Conservation (phyloP, 805 yeast species). For the Kluyveromyces dobzhanskii region DNA sequence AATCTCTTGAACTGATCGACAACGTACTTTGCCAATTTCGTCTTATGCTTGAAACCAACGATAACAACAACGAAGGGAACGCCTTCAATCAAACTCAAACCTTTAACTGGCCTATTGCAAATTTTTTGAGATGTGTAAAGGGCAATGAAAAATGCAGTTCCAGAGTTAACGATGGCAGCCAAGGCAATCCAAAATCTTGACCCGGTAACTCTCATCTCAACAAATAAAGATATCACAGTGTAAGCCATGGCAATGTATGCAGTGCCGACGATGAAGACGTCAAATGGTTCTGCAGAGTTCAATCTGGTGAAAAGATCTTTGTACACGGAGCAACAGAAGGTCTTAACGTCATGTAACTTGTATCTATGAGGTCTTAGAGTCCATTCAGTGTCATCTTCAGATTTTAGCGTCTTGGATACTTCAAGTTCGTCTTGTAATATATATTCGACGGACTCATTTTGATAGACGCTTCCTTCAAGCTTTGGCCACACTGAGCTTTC, state of each 20-base stretch:
- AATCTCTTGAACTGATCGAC: slow-evolving; percentile 30
- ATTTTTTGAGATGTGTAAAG: slow-evolving; percentile 50
- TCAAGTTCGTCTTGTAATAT: slow-evolving; percentile 18
- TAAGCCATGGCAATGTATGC: slow-evolving; percentile 88
- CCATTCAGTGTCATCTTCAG: slow-evolving; percentile 46
- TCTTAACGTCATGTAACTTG: slow-evolving; percentile 48
- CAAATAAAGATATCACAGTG: slow-evolving; percentile 64
- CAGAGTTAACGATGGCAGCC: slow-evolving; percentile 68
- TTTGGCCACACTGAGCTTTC: slow-evolving; percentile 10
- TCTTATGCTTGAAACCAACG: slow-evolving; percentile 84
- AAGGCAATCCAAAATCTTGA: slow-evolving; percentile 84
- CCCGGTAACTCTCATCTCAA: slow-evolving; percentile 58
- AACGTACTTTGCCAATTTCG: slow-evolving; percentile 58
- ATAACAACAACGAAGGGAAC: slow-evolving; percentile 88
- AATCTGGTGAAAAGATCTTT: slow-evolving; percentile 38
- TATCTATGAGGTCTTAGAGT: slow-evolving; percentile 47
- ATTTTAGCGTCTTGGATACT: slow-evolving; percentile 14
- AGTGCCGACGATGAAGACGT: slow-evolving; percentile 64
- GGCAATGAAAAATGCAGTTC: slow-evolving; percentile 79
- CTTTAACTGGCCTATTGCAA: slow-evolving; percentile 54
- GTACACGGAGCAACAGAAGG: slow-evolving; percentile 36
- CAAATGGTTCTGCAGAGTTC: slow-evolving; percentile 75
- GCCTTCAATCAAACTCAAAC: slow-evolving; percentile 78
- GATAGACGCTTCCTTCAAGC: slow-evolving; percentile 26
- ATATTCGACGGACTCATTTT: slow-evolving; percentile 17